Evolutionary conservation across 2,329 filamentous ascomycete species (phyloP).

Genomic region (Stagonosporopsis cucurbitacearum): DNA sequence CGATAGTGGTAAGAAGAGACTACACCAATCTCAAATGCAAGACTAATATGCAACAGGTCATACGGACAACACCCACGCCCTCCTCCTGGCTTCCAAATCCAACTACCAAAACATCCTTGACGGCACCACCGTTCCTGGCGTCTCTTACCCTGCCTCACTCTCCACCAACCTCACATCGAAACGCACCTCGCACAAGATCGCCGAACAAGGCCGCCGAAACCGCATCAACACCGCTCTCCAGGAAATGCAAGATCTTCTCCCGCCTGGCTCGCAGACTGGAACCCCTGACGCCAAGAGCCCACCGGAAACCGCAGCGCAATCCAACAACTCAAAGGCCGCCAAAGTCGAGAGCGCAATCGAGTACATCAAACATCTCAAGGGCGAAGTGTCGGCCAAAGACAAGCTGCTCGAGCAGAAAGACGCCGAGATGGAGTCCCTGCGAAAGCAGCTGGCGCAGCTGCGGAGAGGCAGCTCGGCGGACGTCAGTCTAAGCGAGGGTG

Average conservation of each 20-base stretch:
- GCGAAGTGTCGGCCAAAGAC: conserved; percentile 72
- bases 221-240: conserved; percentile 93
- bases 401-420: conserved; percentile 69
- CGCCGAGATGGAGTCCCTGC: conserved; percentile 59
- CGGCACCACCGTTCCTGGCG: conserved; percentile 86
- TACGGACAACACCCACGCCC: conserved; percentile 66
- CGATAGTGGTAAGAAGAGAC: conserved; percentile 54
- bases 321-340: conserved; percentile 78
- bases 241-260: conserved; percentile 88
- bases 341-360: conserved; percentile 97
- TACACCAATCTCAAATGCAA: background rate
- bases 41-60: conserved; percentile 47
- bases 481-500: background rate
- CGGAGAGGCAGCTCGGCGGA: conserved; percentile 29
- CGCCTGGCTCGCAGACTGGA: conserved; percentile 53
- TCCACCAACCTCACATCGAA: conserved; percentile 96
- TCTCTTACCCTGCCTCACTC: conserved; percentile 87
- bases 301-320: conserved; percentile 44
- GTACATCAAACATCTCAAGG: conserved; percentile 86
- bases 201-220: conserved; percentile 93
- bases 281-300: conserved; percentile 44
- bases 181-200: conserved; percentile 96
- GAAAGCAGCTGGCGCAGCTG: conserved; percentile 58
- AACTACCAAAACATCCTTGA: conserved; percentile 98
- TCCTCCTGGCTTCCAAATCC: conserved; percentile 88